Conservation (phyloP, 2,329 filamentous ascomycete genomes). For the Clonostachys byssicola region DNA sequence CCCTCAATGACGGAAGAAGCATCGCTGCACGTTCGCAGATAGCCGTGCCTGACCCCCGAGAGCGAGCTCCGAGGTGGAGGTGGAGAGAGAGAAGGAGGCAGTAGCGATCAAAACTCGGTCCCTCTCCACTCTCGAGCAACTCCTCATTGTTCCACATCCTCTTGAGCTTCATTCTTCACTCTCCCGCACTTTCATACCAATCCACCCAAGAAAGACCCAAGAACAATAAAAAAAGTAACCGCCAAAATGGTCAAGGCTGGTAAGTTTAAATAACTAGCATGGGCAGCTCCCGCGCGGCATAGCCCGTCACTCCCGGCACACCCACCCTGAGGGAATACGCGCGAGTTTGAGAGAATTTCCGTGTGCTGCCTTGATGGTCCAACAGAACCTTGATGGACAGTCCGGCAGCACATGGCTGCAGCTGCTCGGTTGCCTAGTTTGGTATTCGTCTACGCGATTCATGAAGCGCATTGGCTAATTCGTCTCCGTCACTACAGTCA, state of each 20-base stretch:
- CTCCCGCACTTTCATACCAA: neutral
- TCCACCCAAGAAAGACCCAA: neutral
- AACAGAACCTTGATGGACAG: constrained; percentile 5
- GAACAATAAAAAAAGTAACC: constrained; percentile 32
- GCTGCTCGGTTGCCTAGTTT: neutral
- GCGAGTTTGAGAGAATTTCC: constrained; percentile 60
- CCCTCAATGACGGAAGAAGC: too few relatives aligned
- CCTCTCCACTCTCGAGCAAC: neutral
- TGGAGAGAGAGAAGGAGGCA: too few relatives aligned
- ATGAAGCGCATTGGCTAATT: neutral
- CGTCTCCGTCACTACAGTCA: constrained; percentile 54
- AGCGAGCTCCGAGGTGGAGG: too few relatives aligned
- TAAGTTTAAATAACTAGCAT: constrained; percentile 40
- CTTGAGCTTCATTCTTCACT: neutral
- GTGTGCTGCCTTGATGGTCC: constrained; percentile 7
- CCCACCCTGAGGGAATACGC: constrained; percentile 5
- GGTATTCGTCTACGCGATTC: neutral
- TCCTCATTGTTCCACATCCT: neutral
- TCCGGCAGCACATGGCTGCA: neutral
- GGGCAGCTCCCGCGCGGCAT: neutral
- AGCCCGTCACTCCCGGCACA: constrained; percentile 11
- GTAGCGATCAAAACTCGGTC: too few relatives aligned
- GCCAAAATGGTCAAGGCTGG: constrained; percentile 98
- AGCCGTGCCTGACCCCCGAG: too few relatives aligned
- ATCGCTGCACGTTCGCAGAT: too few relatives aligned